Percentiles rank a stretch among this genome's conserved stretches.
phyloP scores from a whole-genome alignment of 345 rosid genomes.

The Streptanthus diversifolius region DNA sequence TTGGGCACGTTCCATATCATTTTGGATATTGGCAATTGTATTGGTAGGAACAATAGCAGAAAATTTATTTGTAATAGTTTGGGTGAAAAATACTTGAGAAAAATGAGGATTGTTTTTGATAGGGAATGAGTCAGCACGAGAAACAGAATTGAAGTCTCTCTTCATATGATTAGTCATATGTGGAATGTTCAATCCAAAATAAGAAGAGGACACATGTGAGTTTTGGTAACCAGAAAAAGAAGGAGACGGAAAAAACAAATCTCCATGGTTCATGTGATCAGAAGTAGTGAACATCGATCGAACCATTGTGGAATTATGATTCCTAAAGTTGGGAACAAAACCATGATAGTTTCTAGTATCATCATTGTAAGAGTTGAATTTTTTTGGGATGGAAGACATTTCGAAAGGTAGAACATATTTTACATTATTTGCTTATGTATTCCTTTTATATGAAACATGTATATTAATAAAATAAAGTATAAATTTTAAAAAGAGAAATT shows the following conservation, averaged over 20 bases:
- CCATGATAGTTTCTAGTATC: background rate
- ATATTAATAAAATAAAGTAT: background rate
- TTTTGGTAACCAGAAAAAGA: background rate
- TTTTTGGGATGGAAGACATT: background rate
- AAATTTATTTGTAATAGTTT: conserved; percentile 5
- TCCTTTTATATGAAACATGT: background rate
- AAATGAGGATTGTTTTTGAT: background rate
- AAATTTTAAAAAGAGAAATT: background rate
- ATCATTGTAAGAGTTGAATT: background rate
- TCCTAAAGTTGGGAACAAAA: background rate
- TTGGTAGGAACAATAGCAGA: conserved; percentile 7
- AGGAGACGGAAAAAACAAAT: background rate
- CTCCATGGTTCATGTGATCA: background rate
- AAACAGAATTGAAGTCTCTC: background rate
- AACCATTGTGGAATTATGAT: background rate
- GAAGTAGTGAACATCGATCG: background rate
- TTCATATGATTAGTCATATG: background rate
- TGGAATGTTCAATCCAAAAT: background rate
- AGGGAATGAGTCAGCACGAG: background rate
- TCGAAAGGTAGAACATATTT: background rate
- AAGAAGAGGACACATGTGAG: conserved; percentile 6
- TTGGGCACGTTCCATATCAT: background rate
- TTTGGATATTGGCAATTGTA: background rate
- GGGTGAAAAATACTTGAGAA: conserved; percentile 7
- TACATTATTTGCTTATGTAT: background rate